Conservation (phyloP, 2,329 filamentous ascomycete species). For the Cadophora malorum region DNA sequence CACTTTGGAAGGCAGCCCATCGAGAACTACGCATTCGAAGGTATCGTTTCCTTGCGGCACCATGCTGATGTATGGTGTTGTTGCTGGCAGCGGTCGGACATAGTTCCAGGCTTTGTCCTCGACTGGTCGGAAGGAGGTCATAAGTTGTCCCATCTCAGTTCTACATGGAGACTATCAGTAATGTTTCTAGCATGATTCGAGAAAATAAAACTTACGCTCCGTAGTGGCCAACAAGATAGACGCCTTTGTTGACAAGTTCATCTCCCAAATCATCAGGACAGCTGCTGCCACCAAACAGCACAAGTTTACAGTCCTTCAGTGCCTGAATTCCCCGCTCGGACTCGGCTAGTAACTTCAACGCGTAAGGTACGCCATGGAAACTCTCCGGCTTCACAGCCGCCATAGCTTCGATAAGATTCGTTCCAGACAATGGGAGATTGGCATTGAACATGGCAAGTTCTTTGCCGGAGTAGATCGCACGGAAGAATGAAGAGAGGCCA, state of each 20-base stretch:
- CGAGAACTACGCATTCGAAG: conserved; percentile 45
- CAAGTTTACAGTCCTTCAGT: conserved; percentile 55
- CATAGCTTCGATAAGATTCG: conserved; percentile 55
- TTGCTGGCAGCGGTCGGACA: conserved; percentile 47
- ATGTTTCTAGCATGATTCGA: background rate
- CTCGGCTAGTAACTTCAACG: conserved; percentile 67
- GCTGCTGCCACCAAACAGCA: conserved; percentile 62
- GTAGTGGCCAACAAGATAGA: conserved; percentile 63
- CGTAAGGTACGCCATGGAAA: conserved; percentile 68
- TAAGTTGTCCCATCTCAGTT: conserved; percentile 67
- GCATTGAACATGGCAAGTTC: conserved; percentile 61
- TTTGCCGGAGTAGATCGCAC: conserved; percentile 58
- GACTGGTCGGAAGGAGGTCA: conserved; percentile 61
- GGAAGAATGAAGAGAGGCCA: conserved; percentile 60
- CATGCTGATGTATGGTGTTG: conserved; percentile 29
- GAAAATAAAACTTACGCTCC: conserved; percentile 53
- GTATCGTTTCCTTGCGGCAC: conserved; percentile 21
- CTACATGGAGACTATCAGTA: conserved; percentile 25
- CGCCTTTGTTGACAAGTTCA: conserved; percentile 56
- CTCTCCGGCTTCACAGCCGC: conserved; percentile 54
- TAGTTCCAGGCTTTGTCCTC: conserved; percentile 67
- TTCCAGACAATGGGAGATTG: conserved; percentile 58
- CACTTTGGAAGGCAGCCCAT: conserved; percentile 48
- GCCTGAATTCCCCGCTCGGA: conserved; percentile 57
- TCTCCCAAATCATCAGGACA: conserved; percentile 67